A percentile compares a stretch with the other conserved stretches of the same genome.
These are phyloP conservation scores for Aspergillus thermomutatus DNA, from an alignment of 2,329 filamentous ascomycete species.

Conservation along the genomic window DNA sequence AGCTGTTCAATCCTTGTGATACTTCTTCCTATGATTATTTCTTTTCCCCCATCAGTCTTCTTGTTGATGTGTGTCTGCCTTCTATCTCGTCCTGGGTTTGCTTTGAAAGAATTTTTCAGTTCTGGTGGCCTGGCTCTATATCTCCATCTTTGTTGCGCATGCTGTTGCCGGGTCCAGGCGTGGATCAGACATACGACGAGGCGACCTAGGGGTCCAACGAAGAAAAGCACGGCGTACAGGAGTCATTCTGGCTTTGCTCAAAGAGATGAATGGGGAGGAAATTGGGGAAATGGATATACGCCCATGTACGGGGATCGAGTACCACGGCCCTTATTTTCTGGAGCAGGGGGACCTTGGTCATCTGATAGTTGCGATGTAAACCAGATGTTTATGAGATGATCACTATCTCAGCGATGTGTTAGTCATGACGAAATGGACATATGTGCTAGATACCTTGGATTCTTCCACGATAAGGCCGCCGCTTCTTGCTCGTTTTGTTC, in stretches of 20 bases:
- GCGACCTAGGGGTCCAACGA: neutral
- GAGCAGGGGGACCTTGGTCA: neutral
- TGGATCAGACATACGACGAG: constrained; percentile 1
- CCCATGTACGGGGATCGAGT: constrained; percentile 9
- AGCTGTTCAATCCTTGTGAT: constrained; percentile 13
- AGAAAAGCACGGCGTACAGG: constrained; percentile 32
- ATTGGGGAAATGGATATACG: constrained; percentile 10
- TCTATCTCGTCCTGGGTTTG: constrained; percentile 8
- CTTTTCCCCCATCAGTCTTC: neutral
- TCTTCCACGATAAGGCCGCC: neutral
- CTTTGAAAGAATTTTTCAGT: constrained; percentile 10
- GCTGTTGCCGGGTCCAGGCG: constrained; percentile 1
- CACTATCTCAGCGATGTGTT: constrained; percentile 24
- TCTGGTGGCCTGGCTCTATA: constrained; percentile 6
- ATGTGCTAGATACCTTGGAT: constrained; percentile 13
- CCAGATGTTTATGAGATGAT: constrained; percentile 26
- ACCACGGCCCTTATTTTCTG: constrained; percentile 1
- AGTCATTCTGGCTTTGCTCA: constrained; percentile 30
- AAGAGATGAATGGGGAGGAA: constrained; percentile 13
- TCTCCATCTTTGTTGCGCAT: constrained; percentile 8
- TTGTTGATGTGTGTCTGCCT: constrained; percentile 16
- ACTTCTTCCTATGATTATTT: constrained; percentile 1
- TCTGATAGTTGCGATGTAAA: constrained; percentile 13
- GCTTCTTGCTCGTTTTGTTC: too few relatives aligned
- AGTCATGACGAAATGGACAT: constrained; percentile 35